Evolutionary conservation across 1,284 basidiomycete genomes (phyloP).

Genomic region (Cryptococcus sp.): DNA sequence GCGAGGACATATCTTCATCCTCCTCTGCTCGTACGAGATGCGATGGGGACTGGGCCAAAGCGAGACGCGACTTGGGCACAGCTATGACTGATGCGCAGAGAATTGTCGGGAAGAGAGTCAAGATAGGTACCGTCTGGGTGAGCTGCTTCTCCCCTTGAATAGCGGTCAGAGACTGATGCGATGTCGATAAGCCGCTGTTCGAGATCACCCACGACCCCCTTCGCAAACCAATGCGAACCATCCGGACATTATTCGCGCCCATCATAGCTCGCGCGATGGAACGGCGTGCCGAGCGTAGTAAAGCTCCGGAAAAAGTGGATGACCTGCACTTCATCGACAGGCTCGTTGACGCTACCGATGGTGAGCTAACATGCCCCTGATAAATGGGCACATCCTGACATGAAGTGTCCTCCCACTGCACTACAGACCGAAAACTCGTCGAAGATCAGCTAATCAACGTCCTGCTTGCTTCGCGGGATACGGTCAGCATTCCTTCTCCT

Average conservation of each 20-base stretch:
- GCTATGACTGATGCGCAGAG: slow-evolving; percentile 37
- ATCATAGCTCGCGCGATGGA: slow-evolving; percentile 29
- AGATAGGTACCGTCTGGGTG: slow-evolving; percentile 46
- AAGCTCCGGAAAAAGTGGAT: background rate
- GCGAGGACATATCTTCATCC: slow-evolving; percentile 15
- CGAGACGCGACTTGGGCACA: slow-evolving; percentile 20
- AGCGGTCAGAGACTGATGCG: background rate
- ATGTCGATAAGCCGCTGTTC: slow-evolving; percentile 30
- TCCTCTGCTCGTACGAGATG: background rate
- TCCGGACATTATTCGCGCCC: slow-evolving; percentile 35
- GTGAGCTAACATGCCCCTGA: slow-evolving; percentile 20
- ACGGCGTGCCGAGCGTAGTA: slow-evolving; percentile 1
- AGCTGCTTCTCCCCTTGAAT: slow-evolving; percentile 6
- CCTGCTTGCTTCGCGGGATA: slow-evolving; percentile 47
- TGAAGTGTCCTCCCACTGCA: background rate
- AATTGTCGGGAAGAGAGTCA: slow-evolving; percentile 35
- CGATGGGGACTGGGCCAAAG: slow-evolving; percentile 18
- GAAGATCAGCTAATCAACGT: slow-evolving; percentile 50
- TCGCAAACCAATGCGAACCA: slow-evolving; percentile 30
- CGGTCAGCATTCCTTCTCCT: slow-evolving; percentile 27
- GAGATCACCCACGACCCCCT: slow-evolving; percentile 35
- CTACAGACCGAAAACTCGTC: slow-evolving; percentile 35
- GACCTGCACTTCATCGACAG: slow-evolving; percentile 31
- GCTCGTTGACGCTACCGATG: slow-evolving; percentile 34
- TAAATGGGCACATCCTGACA: background rate